Conservation (phyloP, 2,329 filamentous ascomycete species). For the Aspergillus brunneoviolaceus region DNA sequence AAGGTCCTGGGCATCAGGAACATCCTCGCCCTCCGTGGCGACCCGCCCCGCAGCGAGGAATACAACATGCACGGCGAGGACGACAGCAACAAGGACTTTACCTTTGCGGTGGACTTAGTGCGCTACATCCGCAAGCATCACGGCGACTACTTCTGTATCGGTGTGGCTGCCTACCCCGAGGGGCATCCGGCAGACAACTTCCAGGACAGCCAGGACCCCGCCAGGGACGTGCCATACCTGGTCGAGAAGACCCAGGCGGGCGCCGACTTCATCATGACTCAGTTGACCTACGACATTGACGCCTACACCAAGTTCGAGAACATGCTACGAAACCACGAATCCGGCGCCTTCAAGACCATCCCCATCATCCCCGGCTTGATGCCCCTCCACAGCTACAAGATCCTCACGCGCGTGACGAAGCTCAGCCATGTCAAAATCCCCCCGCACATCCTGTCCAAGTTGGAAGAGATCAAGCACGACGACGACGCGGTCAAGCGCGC, state of each 20-base stretch:
- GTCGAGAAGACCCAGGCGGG: constrained; percentile 89
- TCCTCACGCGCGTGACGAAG: constrained; percentile 90
- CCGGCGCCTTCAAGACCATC: constrained; percentile 79
- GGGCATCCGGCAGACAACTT: constrained; percentile 90
- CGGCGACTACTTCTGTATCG: constrained; percentile 94
- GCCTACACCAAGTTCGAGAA: constrained; percentile 80
- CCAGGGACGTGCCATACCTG: constrained; percentile 76
- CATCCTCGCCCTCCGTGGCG: constrained; percentile 86
- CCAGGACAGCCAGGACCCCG: constrained; percentile 69
- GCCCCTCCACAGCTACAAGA: constrained; percentile 97
- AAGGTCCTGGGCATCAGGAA: constrained; percentile 90
- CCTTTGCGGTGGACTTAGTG: constrained; percentile 85
- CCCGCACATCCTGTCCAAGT: constrained; percentile 63
- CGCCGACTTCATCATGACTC: constrained; percentile 97
- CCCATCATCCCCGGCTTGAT: constrained; percentile 93
- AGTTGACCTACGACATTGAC: constrained; percentile 88
- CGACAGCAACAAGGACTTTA: constrained; percentile 74
- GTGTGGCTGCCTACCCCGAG: constrained; percentile 92
- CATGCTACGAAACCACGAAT: constrained; percentile 73
- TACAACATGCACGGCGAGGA: constrained; percentile 67
- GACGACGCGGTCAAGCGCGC: constrained; percentile 50
- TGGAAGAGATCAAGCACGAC: constrained; percentile 48
- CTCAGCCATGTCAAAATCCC: constrained; percentile 87
- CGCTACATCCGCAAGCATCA: constrained; percentile 81
- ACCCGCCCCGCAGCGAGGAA: constrained; percentile 85